A percentile compares a stretch with the other conserved stretches of the same genome.
These are phyloP conservation scores for Metschnikowia kofuensis DNA, from an alignment of 805 yeast species.

Conservation along the genomic window DNA sequence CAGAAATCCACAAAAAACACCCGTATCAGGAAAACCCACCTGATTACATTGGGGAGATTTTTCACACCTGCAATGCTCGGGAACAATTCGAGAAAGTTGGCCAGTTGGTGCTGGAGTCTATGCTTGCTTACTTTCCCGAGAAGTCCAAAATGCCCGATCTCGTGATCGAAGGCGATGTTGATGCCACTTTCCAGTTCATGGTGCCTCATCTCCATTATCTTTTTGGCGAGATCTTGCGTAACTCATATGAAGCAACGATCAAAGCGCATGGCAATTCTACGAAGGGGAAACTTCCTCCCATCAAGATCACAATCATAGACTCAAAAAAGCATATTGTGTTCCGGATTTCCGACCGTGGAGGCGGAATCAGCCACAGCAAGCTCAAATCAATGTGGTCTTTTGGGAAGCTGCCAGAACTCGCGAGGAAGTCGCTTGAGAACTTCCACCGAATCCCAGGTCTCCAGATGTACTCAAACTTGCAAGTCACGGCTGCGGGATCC, in stretches of 20 bases:
- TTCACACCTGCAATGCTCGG: conserved; percentile 70
- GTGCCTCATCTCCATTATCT: conserved; percentile 83
- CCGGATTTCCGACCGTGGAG: conserved; percentile 86
- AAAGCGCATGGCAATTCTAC: conserved; percentile 32
- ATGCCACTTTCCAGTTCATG: conserved; percentile 74
- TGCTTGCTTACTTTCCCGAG: conserved; percentile 52
- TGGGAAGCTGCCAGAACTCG: conserved; percentile 64
- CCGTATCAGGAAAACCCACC: conserved; percentile 50
- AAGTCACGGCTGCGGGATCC: conserved; percentile 41
- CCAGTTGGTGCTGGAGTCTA: conserved; percentile 47
- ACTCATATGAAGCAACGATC: conserved; percentile 80
- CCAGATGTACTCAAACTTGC: conserved; percentile 39
- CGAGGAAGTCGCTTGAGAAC: conserved; percentile 56
- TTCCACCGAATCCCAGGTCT: conserved; percentile 72
- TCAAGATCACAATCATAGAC: conserved; percentile 70
- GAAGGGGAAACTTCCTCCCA: conserved; percentile 56
- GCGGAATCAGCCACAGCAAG: conserved; percentile 67
- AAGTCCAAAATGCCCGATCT: conserved; percentile 65
- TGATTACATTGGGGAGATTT: conserved; percentile 72
- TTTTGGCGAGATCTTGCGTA: conserved; percentile 83
- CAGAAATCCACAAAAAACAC: conserved; percentile 55
- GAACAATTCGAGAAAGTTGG: conserved; percentile 60
- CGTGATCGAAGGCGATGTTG: conserved; percentile 67
- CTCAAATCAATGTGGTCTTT: conserved; percentile 80
- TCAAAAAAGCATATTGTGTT: conserved; percentile 66